Base-by-base conservation (phyloP, 2,329 filamentous ascomycete species). In the Ascochyta clinopodiicola region DNA sequence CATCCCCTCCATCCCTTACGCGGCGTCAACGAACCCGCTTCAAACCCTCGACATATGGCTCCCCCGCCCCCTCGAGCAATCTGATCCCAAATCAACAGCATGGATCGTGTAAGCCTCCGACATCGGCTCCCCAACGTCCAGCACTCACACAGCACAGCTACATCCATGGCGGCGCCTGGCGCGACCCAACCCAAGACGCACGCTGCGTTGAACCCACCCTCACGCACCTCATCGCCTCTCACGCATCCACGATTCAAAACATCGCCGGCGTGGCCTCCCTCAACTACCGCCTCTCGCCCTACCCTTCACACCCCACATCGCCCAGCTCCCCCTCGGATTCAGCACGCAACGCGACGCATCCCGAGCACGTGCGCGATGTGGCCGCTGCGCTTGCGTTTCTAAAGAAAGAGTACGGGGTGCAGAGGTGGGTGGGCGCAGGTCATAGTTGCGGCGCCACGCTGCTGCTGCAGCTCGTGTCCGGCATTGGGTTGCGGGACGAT, bases 381-480 rank as follows among this genome's bases (percentile, higher is more conserved):
- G 74, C 80, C 0, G 49, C 73, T 1, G 87, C 79, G 0, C 70
- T 90, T 6, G 63, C 74, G 0, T 82, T 79, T 52, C 75, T 89
- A 29, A 77, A 81, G 62, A 63, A 70, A 8, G 72, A 78, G 15
- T 81, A 84, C 63, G 70, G 71, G 7, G 79, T 82, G 55, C 72
- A 59, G 42, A 22, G 61, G 12, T 88, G 86, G 70, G 69, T 89
- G 2, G 78, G 88, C 4, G 73, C 82, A 1, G 87, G 87, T 0
- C 87, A 90, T 70, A 86, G 82, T 15, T 86, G 84, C 53, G 87
- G 87, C 42, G 87, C 82, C 2, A 87, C 84, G 4, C 74, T 92
- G 36, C 82, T 84, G 0, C 81, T 86, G 50, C 89, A 92, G 74
- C 71, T 84, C 5, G 50, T 67, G 0, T 31, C 63, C 2, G 49